phyloP scores from a whole-genome alignment of 139 green algal species.

The Chlorella sorokiniana region DNA sequence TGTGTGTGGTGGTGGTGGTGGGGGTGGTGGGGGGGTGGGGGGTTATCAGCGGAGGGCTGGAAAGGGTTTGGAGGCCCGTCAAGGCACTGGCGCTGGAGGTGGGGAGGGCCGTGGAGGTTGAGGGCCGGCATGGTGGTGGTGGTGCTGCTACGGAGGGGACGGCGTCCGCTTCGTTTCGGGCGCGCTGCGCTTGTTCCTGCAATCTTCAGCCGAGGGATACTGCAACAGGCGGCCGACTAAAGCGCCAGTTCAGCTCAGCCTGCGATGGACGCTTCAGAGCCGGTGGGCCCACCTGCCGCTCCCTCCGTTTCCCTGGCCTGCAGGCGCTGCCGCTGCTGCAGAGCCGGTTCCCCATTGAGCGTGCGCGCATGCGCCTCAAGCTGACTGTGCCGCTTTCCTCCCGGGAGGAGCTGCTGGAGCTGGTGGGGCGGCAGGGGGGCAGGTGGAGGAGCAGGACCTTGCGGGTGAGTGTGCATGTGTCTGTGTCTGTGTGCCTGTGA shows the following conservation, averaged over 20 bases:
- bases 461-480: not conserved
- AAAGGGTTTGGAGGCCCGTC: not conserved
- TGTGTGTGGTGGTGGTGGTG: too few species aligned
- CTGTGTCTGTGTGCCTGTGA: not conserved
- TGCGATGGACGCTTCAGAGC: too few species aligned
- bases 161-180: too few species aligned
- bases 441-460: slow-evolving; percentile 49
- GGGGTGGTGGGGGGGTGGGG: not conserved
- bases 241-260: too few species aligned
- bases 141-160: too few species aligned
- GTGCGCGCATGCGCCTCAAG: slow-evolving; percentile 90
- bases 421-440: slow-evolving; percentile 31
- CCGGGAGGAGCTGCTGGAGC: slow-evolving; percentile 51
- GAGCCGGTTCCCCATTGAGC: slow-evolving; percentile 86
- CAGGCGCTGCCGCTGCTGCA: slow-evolving; percentile 79
- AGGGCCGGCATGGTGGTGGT: too few species aligned
- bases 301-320: not conserved
- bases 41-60: not conserved
- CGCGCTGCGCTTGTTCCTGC: not conserved
- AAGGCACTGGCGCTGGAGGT: too few species aligned
- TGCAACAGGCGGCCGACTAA: too few species aligned
- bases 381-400: slow-evolving; percentile 55
- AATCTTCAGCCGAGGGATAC: too few species aligned
- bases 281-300: too few species aligned
- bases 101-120: too few species aligned